phyloP scores from a whole-genome alignment of 345 rosid species.

The Garcia nutans region DNA sequence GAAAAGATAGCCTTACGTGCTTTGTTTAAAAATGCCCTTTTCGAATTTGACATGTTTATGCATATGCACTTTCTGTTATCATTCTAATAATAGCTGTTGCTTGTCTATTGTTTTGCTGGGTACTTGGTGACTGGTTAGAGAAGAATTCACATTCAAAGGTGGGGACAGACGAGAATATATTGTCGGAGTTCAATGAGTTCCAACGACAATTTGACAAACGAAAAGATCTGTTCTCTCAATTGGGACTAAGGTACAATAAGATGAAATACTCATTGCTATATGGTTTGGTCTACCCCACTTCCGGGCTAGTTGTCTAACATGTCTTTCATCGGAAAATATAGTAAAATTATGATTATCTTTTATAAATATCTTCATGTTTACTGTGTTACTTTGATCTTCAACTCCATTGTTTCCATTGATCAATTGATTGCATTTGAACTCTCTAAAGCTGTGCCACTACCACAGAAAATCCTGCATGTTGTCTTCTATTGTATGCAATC shows the following conservation, averaged over 20 bases:
- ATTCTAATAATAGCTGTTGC: background rate
- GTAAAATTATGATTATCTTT: constrained; percentile 7
- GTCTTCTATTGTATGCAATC: background rate
- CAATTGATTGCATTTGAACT: background rate
- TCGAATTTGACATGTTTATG: constrained; percentile 17
- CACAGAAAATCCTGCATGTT: background rate
- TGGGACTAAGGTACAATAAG: constrained; percentile 9
- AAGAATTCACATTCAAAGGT: constrained; percentile 14
- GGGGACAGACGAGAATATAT: constrained; percentile 17
- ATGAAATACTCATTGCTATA: constrained; percentile 19
- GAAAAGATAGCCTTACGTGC: background rate
- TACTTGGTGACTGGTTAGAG: background rate
- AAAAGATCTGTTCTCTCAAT: constrained; percentile 20
- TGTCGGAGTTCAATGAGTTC: constrained; percentile 18
- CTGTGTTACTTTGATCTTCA: constrained; percentile 2
- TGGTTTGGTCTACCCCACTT: constrained; percentile 12
- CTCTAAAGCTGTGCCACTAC: background rate
- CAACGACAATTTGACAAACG: constrained; percentile 32
- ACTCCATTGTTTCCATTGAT: constrained; percentile 11
- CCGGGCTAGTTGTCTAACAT: constrained; percentile 17
- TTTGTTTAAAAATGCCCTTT: background rate
- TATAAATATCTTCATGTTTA: constrained; percentile 20
- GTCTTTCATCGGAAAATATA: background rate
- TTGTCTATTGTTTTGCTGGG: background rate
- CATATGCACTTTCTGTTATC: constrained; percentile 15